Evolutionary conservation across 2,329 filamentous ascomycete species (phyloP).

Genomic region (Diaporthe helianthi): DNA sequence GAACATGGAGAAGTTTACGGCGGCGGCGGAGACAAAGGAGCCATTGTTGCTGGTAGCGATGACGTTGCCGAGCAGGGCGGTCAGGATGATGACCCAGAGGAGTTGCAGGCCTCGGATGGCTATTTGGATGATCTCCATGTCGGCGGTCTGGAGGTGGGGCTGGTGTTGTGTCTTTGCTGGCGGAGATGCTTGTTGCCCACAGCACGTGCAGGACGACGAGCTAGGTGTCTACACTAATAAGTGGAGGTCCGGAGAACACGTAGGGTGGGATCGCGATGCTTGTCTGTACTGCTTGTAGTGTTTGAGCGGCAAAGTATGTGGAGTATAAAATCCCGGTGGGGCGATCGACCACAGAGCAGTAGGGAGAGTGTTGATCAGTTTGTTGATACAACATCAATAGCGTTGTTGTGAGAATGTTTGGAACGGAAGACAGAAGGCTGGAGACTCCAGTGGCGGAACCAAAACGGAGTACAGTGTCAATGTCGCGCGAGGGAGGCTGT

Average conservation of each 20-base stretch:
- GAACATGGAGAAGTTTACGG: conserved; percentile 74
- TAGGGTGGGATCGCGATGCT: background rate
- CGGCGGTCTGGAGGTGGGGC: conserved; percentile 30
- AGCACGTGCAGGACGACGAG: background rate
- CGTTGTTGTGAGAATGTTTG: background rate
- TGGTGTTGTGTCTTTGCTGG: conserved; percentile 14
- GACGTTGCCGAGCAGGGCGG: conserved; percentile 65
- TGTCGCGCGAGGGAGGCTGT: background rate
- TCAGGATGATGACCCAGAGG: conserved; percentile 59
- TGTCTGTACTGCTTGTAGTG: background rate
- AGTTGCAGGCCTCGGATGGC: conserved; percentile 58
- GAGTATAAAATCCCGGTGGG: background rate
- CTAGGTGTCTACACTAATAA: background rate
- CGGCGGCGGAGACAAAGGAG: conserved; percentile 49
- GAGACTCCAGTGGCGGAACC: background rate
- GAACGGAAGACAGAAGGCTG: background rate
- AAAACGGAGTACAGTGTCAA: background rate
- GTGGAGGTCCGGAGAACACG: conserved; percentile 9
- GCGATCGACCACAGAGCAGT: background rate
- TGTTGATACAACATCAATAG: conserved; percentile 5
- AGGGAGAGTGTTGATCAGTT: background rate
- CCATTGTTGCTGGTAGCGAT: conserved; percentile 57
- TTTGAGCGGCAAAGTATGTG: background rate
- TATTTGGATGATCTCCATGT: conserved; percentile 52
- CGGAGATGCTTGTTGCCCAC: background rate